Base-by-base conservation (phyloP, 2,329 filamentous ascomycete genomes). In the Tolypocladium tropicale region DNA sequence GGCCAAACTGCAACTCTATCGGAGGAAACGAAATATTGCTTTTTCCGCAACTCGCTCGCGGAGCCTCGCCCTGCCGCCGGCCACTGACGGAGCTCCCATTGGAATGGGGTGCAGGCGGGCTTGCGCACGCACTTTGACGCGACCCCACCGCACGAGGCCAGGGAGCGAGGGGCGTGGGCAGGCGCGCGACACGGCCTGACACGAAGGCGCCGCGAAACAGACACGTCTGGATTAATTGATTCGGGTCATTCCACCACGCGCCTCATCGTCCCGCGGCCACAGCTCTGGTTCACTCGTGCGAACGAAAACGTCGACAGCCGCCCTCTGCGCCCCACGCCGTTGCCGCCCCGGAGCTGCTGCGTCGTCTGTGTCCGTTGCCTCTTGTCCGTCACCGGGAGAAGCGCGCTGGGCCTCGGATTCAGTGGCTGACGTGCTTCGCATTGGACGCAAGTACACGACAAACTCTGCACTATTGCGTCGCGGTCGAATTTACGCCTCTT, bases 161-260 rank as follows among this genome's bases (percentile, higher is more conserved):
- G 23, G 25, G 43, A 46, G 11, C 5, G 41, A 46, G 41, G 41
- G 41, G 41, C 41, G n/a, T 10, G 46, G 28, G 3, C 43, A n/a
- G n/a, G 46, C 57, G 58, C 61, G 60, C 59, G 60, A 66, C 68
- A 68, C 68, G 68, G 60, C 56, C 51, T 46, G 57, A 66, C 71
- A 70, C 71, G 72, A 69, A 43, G 18, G 14, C 63, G 65, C 65
- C 73, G 71, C 74, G 74, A 76, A 75, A 74, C 65, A 54, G 71
- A 76, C 74, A 76, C 74, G 74, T 70, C 72, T 58, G 25, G 56
- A 56, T 70, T 69, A 68, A 71, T 69, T 67, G 63, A 68, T 57
- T 56, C 57, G 36, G 53, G 55, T 61, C 63, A 65, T 63, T 59
- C 57, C 62, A 58, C 60, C 57, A 56, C 55, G 55, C 57, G 58